Percentiles rank a stretch among this genome's conserved stretches.
phyloP scores from a whole-genome alignment of 2,329 filamentous ascomycete genomes.

The Epichloe sylvatica region DNA sequence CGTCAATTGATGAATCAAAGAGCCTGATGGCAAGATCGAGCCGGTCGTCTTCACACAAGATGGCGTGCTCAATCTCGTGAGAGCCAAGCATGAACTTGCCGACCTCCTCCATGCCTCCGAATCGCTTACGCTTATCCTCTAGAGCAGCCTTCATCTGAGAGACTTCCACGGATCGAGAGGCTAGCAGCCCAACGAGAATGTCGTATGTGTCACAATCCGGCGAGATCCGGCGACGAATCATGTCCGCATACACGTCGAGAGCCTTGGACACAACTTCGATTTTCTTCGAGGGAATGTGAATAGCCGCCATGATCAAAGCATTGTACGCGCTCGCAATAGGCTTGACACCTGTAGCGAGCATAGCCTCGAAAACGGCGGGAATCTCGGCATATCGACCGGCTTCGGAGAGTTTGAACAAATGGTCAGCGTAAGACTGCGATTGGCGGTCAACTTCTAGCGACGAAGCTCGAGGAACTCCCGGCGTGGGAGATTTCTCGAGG shows the following conservation, averaged over 20 bases:
- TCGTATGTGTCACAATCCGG: conserved; percentile 80
- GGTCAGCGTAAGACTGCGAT: conserved; percentile 58
- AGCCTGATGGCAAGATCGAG: conserved; percentile 73
- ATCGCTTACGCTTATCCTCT: conserved; percentile 71
- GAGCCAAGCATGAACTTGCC: conserved; percentile 83
- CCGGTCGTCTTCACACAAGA: conserved; percentile 76
- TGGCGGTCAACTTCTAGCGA: conserved; percentile 50
- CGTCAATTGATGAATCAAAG: conserved; percentile 61
- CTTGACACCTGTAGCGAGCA: conserved; percentile 69
- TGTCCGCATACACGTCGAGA: conserved; percentile 89
- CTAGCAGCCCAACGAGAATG: conserved; percentile 70
- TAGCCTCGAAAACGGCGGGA: conserved; percentile 76
- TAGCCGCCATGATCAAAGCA: conserved; percentile 69
- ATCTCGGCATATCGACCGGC: conserved; percentile 71
- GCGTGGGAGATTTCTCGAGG: conserved; percentile 27
- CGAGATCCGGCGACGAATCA: conserved; percentile 71
- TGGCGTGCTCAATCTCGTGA: conserved; percentile 73
- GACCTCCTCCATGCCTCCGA: conserved; percentile 69
- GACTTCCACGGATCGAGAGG: conserved; percentile 67
- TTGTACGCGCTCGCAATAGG: conserved; percentile 86
- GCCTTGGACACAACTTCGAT: conserved; percentile 81
- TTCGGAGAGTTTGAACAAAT: conserved; percentile 60
- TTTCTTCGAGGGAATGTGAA: conserved; percentile 64
- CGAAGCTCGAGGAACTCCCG: conserved; percentile 39
- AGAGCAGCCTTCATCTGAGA: conserved; percentile 56